A percentile compares a stretch with the other conserved stretches of the same genome.
Conservation (phyloP, 306 rosid genomes). For the Senna siamea region DNA sequence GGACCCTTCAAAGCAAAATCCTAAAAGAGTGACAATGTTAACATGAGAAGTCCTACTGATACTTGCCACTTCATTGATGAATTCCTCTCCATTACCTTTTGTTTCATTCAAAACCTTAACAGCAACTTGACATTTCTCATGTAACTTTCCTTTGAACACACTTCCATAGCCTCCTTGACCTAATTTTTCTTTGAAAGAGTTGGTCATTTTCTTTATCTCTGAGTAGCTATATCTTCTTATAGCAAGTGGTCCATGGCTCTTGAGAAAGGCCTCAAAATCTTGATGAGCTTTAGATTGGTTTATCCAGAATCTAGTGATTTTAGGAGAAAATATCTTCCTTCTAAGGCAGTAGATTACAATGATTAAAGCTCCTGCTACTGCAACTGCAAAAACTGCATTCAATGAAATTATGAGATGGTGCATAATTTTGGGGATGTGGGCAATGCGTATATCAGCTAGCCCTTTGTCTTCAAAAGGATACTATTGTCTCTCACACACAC, state of each 20-base stretch:
- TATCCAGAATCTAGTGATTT: neutral
- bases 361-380: neutral
- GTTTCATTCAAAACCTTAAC: constrained; percentile 35
- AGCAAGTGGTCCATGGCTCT: neutral
- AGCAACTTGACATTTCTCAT: constrained; percentile 12
- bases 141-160: constrained; percentile 39
- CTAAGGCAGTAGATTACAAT: neutral
- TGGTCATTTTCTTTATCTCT: constrained; percentile 39
- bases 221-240: constrained; percentile 34
- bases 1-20: constrained; percentile 26
- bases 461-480: neutral
- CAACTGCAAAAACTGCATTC: neutral
- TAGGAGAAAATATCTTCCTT: neutral
- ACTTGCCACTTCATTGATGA: constrained; percentile 38
- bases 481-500: too few species aligned
- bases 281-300: neutral
- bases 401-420: constrained; percentile 4
- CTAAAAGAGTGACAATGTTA: constrained; percentile 29
- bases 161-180: constrained; percentile 43
- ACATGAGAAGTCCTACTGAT: constrained; percentile 40
- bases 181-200: constrained; percentile 35
- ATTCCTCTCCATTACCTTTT: constrained; percentile 35
- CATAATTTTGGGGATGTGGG: neutral
- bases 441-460: neutral
- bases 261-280: constrained; percentile 9